Conservation (phyloP, 371 early-diverging fungal species). For the Rhizopus arrhizus region DNA sequence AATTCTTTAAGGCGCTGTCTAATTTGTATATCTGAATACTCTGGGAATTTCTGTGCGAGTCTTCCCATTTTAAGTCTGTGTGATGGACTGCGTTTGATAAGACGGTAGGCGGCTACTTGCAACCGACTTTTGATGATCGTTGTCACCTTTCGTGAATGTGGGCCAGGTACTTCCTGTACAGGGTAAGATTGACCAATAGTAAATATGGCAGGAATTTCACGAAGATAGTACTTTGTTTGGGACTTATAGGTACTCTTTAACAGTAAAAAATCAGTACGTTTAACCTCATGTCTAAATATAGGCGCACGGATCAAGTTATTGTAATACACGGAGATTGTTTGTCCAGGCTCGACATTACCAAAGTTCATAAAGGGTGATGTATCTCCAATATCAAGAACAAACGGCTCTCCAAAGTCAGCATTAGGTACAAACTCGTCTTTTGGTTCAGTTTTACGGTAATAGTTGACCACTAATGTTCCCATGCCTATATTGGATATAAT, state of each 20-base stretch:
- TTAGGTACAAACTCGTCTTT: conserved; percentile 80
- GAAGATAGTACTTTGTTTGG: conserved; percentile 78
- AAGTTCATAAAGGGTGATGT: conserved; percentile 97
- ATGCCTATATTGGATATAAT: conserved; percentile 97
- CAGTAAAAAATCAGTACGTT: conserved; percentile 84
- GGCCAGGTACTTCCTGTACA: conserved; percentile 94
- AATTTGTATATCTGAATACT: conserved; percentile 83
- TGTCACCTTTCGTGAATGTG: conserved; percentile 96
- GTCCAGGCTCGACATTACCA: conserved; percentile 94
- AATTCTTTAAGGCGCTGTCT: conserved; percentile 94
- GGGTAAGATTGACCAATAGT: conserved; percentile 98
- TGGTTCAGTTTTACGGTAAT: conserved; percentile 92
- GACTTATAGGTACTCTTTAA: conserved; percentile 78
- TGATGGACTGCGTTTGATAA: conserved; percentile 79
- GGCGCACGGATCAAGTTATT: conserved; percentile 99
- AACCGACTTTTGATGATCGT: conserved; percentile 91
- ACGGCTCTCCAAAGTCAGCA: conserved; percentile 82
- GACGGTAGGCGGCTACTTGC: conserved; percentile 88
- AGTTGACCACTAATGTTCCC: conserved; percentile 96
- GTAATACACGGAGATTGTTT: conserved; percentile 83
- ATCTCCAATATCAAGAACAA: conserved; percentile 92
- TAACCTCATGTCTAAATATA: conserved; percentile 81
- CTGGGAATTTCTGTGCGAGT: conserved; percentile 80
- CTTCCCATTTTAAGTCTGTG: conserved; percentile 77
- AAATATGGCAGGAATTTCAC: conserved; percentile 85